phyloP scores from a whole-genome alignment of 768 basidiomycete genomes.

The Gyrodon lividus region DNA sequence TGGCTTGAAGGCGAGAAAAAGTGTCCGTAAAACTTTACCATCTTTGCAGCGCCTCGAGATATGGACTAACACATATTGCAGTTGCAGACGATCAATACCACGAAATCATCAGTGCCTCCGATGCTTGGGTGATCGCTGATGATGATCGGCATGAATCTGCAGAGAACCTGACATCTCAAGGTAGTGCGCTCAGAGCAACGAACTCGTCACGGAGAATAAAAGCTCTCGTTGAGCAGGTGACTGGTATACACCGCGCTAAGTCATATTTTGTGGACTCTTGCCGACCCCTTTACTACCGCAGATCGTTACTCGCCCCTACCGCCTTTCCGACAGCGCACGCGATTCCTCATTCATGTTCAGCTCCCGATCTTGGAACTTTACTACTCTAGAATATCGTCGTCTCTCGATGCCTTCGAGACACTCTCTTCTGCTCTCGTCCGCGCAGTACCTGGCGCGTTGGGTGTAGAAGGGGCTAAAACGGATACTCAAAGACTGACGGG shows the following conservation, averaged over 20 bases:
- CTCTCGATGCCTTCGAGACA: slow-evolving; percentile 92
- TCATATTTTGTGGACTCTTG: neutral
- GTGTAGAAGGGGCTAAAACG: slow-evolving; percentile 41
- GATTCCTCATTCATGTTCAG: slow-evolving; percentile 84
- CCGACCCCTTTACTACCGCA: slow-evolving; percentile 27
- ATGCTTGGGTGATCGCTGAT: slow-evolving; percentile 85
- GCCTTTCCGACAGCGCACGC: slow-evolving; percentile 67
- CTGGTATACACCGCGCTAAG: slow-evolving; percentile 49
- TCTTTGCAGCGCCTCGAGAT: neutral
- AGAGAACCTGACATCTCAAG: slow-evolving; percentile 14
- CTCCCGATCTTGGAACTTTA: slow-evolving; percentile 81
- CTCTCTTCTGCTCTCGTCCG: slow-evolving; percentile 85
- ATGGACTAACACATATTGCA: slow-evolving; percentile 31
- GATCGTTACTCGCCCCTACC: slow-evolving; percentile 93
- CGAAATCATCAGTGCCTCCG: slow-evolving; percentile 72
- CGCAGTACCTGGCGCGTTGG: slow-evolving; percentile 88
- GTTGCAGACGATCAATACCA: slow-evolving; percentile 88
- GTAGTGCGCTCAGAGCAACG: slow-evolving; percentile 62
- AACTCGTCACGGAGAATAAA: slow-evolving; percentile 82
- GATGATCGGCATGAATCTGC: slow-evolving; percentile 52
- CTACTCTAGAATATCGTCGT: slow-evolving; percentile 71
- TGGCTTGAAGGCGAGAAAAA: slow-evolving; percentile 90
- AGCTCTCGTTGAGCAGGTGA: slow-evolving; percentile 87
- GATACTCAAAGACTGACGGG: slow-evolving; percentile 70
- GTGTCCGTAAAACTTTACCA: slow-evolving; percentile 52